phyloP scores from a whole-genome alignment of 2,329 filamentous ascomycete genomes.

The Hortaea werneckii region DNA sequence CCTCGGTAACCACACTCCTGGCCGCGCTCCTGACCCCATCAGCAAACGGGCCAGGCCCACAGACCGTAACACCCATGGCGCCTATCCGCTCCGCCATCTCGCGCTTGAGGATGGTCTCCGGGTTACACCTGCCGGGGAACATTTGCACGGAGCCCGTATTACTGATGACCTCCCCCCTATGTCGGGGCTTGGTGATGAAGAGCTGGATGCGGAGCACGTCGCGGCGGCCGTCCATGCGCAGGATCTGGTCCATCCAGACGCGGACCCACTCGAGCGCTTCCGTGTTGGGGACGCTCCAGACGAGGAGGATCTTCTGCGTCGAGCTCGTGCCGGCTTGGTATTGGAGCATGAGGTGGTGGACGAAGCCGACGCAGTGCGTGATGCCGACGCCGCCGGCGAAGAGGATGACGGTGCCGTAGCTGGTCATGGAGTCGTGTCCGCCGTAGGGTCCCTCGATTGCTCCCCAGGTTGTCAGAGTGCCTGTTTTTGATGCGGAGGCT shows the following conservation, averaged over 20 bases:
- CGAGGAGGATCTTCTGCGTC: conserved; percentile 59
- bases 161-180: conserved; percentile 43
- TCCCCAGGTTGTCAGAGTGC: conserved; percentile 53
- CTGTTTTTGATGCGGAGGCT: conserved; percentile 51
- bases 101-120: conserved; percentile 46
- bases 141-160: conserved; percentile 52
- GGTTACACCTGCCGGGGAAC: conserved; percentile 49
- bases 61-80: conserved; percentile 52
- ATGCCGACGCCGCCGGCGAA: conserved; percentile 75
- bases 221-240: conserved; percentile 48
- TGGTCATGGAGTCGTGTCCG: conserved; percentile 58
- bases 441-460: conserved; percentile 69
- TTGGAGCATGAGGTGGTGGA: conserved; percentile 60
- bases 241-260: conserved; percentile 55
- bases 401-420: conserved; percentile 68
- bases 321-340: conserved; percentile 60
- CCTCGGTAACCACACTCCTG: conserved; percentile 41
- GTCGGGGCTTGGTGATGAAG: conserved; percentile 52
- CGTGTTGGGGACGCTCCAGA: conserved; percentile 70
- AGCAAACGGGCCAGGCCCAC: conserved; percentile 52
- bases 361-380: conserved; percentile 67
- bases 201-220: conserved; percentile 51
- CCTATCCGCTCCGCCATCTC: conserved; percentile 44
- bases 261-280: conserved; percentile 55
- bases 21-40: conserved; percentile 50